Conservation (phyloP, 73 alveolate genomes). For the Paramecium sonneborni region DNA sequence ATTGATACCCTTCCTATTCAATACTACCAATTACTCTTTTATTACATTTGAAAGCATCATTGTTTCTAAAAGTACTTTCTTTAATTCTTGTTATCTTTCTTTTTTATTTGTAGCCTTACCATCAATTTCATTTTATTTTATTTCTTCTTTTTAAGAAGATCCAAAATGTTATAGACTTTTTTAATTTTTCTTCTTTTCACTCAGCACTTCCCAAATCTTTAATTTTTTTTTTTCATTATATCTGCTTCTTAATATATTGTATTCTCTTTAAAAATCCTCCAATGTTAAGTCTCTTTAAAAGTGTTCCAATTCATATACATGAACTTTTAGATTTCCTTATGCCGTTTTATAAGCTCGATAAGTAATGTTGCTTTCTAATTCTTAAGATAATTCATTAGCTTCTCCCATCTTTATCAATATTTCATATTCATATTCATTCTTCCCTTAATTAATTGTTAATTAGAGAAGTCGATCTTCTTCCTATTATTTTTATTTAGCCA, state of each 20-base stretch:
- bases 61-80: slow-evolving; percentile 60
- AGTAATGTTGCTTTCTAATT: slow-evolving; percentile 58
- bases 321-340: slow-evolving; percentile 60
- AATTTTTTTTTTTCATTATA: slow-evolving; percentile 59
- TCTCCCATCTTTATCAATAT: slow-evolving; percentile 69
- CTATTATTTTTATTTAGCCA: slow-evolving; percentile 58
- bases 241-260: slow-evolving; percentile 44
- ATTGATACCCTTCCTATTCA: slow-evolving; percentile 43
- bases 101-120: slow-evolving; percentile 26
- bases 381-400: slow-evolving; percentile 62
- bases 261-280: slow-evolving; percentile 65
- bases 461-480: slow-evolving; percentile 59
- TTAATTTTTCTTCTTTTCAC: slow-evolving; percentile 56
- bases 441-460: slow-evolving; percentile 61
- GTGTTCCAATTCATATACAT: slow-evolving; percentile 58
- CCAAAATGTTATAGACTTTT: slow-evolving; percentile 55
- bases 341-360: slow-evolving; percentile 65
- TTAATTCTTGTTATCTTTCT: slow-evolving; percentile 62
- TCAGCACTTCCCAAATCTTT: slow-evolving; percentile 63
- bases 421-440: slow-evolving; percentile 68
- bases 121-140: background rate
- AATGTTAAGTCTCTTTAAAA: slow-evolving; percentile 40
- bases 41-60: slow-evolving; percentile 62
- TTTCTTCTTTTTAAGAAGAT: slow-evolving; percentile 23
- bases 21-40: slow-evolving; percentile 54